Base-by-base conservation (phyloP, 2,329 filamentous ascomycete species). In the Epichloe glyceriae region DNA sequence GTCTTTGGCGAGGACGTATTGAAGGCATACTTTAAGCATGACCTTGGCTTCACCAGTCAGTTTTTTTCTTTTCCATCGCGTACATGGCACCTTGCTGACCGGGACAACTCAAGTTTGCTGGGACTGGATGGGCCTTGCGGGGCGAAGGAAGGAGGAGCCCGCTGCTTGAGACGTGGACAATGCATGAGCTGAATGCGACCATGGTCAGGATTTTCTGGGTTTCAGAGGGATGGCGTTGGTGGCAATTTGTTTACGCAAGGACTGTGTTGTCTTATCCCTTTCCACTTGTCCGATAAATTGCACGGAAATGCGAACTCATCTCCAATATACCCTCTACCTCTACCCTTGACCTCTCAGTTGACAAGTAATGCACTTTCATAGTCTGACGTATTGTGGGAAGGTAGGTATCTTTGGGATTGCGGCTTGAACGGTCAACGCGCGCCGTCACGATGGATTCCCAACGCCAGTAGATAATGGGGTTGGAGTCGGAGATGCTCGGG, bases 31-130 rank as follows among this genome's bases (percentile, higher is more conserved):
- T 88, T 89, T 63, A 75, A 79, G 17, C 72, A 84, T 48, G 85
- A 88, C 60, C 67, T 89, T 50, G 85, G 76, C 0, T 81, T 81
- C 58, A 69, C 67, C 7, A 82, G 79, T 82, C 67, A 70, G 79
- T 75, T 38, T 17, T 34, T 33, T 12, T n/a, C n/a, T n/a, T 15
- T 26, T n/a, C 5, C 20, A 10, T 12, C 2, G 10, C 2, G 4
- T 37, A 14, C 40, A 17, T 22, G 20, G 3, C 20, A n/a, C 26
- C 8, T 30, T 30, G 26, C 26, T 30, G 10, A 30, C 26, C 4
- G 26, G 26, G 26, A 30, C 26, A 30, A 30, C 8, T 10, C 10
- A 30, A 79, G 76, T 78, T 58, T 79, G 76, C 61, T 78, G 74
- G 72, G 71, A 76, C 49, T 74, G 74, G 52, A 68, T 80, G 66